phyloP scores from a whole-genome alignment of 108 stramenopile species.

The Fragilariopsis cylindrus region DNA sequence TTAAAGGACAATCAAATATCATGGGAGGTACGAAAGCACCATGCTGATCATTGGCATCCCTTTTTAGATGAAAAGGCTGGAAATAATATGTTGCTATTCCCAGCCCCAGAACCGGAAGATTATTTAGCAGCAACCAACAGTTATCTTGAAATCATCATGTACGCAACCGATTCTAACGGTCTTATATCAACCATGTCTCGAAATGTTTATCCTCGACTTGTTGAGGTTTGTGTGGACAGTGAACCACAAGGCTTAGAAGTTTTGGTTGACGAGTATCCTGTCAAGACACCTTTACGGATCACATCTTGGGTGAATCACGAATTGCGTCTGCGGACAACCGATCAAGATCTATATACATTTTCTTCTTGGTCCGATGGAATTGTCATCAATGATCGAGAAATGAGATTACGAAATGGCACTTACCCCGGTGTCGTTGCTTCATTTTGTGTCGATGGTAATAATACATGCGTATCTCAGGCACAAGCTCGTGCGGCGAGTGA shows the following conservation, averaged over 20 bases:
- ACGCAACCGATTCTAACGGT: constrained; percentile 28
- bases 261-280: constrained; percentile 22
- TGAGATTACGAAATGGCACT: not conserved
- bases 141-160: constrained; percentile 38
- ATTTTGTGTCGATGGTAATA: constrained; percentile 6
- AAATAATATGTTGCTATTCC: constrained; percentile 21
- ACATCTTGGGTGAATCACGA: constrained; percentile 39
- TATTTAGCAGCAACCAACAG: constrained; percentile 39
- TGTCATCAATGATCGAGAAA: not conserved
- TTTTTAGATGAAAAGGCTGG: constrained; percentile 33
- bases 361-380: constrained; percentile 24
- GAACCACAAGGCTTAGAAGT: constrained; percentile 30
- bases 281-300: constrained; percentile 30
- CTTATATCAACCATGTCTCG: constrained; percentile 17
- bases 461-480: constrained; percentile 5
- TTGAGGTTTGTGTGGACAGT: constrained; percentile 25
- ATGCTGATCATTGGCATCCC: constrained; percentile 36
- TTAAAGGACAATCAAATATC: constrained; percentile 23
- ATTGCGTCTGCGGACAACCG: constrained; percentile 12
- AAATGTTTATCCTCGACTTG: constrained; percentile 15
- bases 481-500: not conserved
- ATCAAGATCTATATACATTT: not conserved
- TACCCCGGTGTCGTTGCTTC: constrained; percentile 7
- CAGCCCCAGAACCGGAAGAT: constrained; percentile 42
- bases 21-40: constrained; percentile 45